A percentile compares a stretch with the other conserved stretches of the same genome.
Evolutionary conservation across 2,329 filamentous ascomycete species (phyloP).

Genomic region (Podosphaera aphanis): DNA sequence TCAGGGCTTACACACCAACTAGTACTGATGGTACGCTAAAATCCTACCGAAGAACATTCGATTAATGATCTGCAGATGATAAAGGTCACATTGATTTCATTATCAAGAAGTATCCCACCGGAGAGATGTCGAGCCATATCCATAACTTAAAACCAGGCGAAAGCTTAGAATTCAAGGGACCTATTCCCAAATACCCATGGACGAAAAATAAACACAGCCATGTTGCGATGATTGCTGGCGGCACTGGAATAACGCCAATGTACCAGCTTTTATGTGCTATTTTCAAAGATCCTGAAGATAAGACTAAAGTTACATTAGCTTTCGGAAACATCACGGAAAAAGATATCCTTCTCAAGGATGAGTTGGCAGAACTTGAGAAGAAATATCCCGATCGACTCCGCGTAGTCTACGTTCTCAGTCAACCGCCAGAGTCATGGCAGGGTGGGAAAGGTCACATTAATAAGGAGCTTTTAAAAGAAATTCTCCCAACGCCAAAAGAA

Average conservation of each 20-base stretch:
- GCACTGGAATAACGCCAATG: slow-evolving; percentile 94
- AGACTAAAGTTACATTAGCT: slow-evolving; percentile 90
- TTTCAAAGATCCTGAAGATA: slow-evolving; percentile 88
- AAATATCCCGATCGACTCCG: slow-evolving; percentile 87
- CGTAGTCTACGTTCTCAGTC: slow-evolving; percentile 82
- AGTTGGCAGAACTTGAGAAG: slow-evolving; percentile 75
- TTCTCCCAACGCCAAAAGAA: slow-evolving; percentile 75
- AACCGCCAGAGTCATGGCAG: slow-evolving; percentile 54
- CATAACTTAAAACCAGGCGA: slow-evolving; percentile 66
- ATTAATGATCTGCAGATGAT: slow-evolving; percentile 27
- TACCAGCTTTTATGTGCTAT: slow-evolving; percentile 80
- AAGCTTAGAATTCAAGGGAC: slow-evolving; percentile 76
- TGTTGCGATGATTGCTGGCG: slow-evolving; percentile 70
- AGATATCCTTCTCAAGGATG: slow-evolving; percentile 74
- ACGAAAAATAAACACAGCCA: slow-evolving; percentile 78
- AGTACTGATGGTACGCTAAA: slow-evolving; percentile 47
- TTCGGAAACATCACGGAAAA: slow-evolving; percentile 78
- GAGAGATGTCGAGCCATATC: slow-evolving; percentile 77
- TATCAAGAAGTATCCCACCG: slow-evolving; percentile 75
- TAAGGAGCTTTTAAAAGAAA: slow-evolving; percentile 85
- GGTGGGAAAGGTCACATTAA: slow-evolving; percentile 60
- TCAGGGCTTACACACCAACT: slow-evolving; percentile 81
- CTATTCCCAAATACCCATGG: slow-evolving; percentile 86
- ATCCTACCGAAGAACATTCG: background rate
- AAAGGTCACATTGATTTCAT: slow-evolving; percentile 70